A percentile compares a stretch with the other conserved stretches of the same genome.
Evolutionary conservation across 768 basidiomycete genomes (phyloP).

Genomic region (Rhizopogon vinicolor): DNA sequence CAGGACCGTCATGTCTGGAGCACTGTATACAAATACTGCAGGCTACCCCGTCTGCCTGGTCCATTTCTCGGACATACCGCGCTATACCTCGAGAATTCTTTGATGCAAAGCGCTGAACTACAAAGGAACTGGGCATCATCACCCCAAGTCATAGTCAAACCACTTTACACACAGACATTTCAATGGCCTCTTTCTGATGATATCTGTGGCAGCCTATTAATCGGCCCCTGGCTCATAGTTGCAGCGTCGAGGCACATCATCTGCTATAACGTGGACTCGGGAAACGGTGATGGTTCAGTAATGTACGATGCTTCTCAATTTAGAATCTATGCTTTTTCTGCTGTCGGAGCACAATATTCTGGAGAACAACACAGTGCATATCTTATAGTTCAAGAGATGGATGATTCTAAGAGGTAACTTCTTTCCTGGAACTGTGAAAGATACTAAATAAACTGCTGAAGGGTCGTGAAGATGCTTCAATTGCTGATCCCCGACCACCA

Average conservation of each 20-base stretch:
- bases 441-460: background rate
- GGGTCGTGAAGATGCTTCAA: background rate
- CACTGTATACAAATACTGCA: background rate
- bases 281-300: background rate
- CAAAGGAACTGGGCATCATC: background rate
- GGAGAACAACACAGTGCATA: background rate
- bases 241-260: background rate
- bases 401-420: background rate
- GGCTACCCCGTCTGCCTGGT: background rate
- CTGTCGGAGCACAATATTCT: too few relatives aligned
- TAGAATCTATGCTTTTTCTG: background rate
- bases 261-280: background rate
- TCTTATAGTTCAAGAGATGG: background rate
- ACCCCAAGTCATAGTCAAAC: background rate
- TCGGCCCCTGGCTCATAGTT: background rate
- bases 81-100: background rate
- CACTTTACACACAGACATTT: background rate
- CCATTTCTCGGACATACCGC: background rate
- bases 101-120: background rate
- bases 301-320: background rate
- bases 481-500: background rate
- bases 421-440: background rate
- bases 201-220: background rate
- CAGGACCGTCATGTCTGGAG: background rate
- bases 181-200: background rate